Percentiles rank a stretch among this genome's conserved stretches.
Evolutionary conservation across 2,329 filamentous ascomycete species (phyloP).

Genomic region (Claviceps spartinae): DNA sequence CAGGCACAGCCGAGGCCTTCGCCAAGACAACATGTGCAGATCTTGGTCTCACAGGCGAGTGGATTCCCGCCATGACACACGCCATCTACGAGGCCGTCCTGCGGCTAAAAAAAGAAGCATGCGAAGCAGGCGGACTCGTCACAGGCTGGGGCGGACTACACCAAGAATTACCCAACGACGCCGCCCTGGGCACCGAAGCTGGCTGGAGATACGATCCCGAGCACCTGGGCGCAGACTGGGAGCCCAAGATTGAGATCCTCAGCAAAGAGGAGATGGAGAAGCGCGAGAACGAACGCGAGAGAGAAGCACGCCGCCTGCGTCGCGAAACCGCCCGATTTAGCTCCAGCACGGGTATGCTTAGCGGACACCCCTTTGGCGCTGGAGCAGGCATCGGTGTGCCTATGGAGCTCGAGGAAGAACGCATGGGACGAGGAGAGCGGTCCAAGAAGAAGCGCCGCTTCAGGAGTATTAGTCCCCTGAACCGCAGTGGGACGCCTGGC

Average conservation of each 20-base stretch:
- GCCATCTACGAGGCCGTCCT: constrained; percentile 94
- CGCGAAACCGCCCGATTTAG: constrained; percentile 89
- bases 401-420: constrained; percentile 53
- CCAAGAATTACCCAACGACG: constrained; percentile 74
- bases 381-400: constrained; percentile 18
- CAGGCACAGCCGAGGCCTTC: constrained; percentile 83
- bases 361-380: constrained; percentile 51
- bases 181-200: constrained; percentile 66
- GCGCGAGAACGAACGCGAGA: constrained; percentile 83
- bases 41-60: constrained; percentile 78
- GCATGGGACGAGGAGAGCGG: constrained; percentile 81
- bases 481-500: constrained; percentile 47
- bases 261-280: constrained; percentile 97
- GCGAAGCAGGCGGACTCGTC: constrained; percentile 81
- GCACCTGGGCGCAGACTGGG: constrained; percentile 72
- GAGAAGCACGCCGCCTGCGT: constrained; percentile 73
- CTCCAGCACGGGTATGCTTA: constrained; percentile 68
- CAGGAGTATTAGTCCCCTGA: constrained; percentile 71
- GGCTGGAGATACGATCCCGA: constrained; percentile 96
- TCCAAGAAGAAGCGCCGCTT: constrained; percentile 94
- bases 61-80: constrained; percentile 87
- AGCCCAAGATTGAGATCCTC: constrained; percentile 66
- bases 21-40: constrained; percentile 88
- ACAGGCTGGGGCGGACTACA: constrained; percentile 47
- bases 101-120: constrained; percentile 88